Evolutionary conservation across 2,329 filamentous ascomycete genomes (phyloP).

Genomic region (Diaporthe vexans): DNA sequence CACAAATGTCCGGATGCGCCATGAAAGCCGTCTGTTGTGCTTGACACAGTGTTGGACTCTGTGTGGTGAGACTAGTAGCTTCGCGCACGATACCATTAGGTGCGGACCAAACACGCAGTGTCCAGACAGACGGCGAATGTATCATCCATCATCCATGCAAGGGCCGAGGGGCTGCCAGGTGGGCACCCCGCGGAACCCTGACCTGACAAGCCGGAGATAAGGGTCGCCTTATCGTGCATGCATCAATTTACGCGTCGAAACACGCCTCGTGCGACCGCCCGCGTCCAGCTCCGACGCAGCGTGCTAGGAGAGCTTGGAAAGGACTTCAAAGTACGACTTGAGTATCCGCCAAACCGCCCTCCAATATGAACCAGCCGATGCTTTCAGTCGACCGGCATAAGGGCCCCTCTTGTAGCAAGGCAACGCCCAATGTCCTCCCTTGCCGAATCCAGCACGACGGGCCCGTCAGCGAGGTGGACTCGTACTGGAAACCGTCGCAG

Average conservation of each 20-base stretch:
- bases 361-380: conserved; percentile 58
- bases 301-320: not conserved
- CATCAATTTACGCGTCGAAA: conserved; percentile 37
- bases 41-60: not conserved
- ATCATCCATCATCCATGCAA: not conserved
- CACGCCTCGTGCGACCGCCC: conserved; percentile 12
- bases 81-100: not conserved
- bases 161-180: too few species aligned
- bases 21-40: not conserved
- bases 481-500: conserved; percentile 77
- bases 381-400: conserved; percentile 54
- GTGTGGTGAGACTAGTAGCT: not conserved
- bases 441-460: conserved; percentile 86
- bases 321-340: not conserved
- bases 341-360: not conserved
- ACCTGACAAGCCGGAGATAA: conserved; percentile 26
- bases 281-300: not conserved
- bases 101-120: too few species aligned
- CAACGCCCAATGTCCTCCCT: conserved; percentile 80
- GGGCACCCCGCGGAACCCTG: not conserved
- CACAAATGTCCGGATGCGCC: conserved; percentile 16
- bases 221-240: conserved; percentile 34
- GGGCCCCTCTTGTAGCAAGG: conserved; percentile 49
- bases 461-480: conserved; percentile 70
- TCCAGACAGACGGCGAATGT: too few species aligned